Percentiles rank a stretch among this genome's conserved stretches.
These are phyloP conservation scores for Strobilomyces confusus DNA, from an alignment of 768 basidiomycete genomes.

Conservation along the genomic window DNA sequence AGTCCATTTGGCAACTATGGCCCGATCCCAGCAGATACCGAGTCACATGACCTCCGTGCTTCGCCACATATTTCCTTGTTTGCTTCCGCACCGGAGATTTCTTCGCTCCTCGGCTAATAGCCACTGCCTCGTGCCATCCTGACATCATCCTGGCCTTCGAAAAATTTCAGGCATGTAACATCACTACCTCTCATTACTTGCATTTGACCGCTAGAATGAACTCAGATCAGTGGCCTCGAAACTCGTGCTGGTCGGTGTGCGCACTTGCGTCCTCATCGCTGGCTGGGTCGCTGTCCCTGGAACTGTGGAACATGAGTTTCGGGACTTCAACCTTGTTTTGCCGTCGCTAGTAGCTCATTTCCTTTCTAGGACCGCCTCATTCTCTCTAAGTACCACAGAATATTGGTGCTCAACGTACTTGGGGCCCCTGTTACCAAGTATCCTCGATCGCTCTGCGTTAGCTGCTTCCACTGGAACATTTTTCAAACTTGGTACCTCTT, in stretches of 20 bases:
- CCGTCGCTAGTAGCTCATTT: constrained; percentile 9
- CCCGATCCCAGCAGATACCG: constrained; percentile 1
- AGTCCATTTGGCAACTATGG: constrained; percentile 15
- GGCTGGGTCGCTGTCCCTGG: constrained; percentile 8
- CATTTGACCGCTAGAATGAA: constrained; percentile 1
- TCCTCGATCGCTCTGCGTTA: constrained; percentile 4
- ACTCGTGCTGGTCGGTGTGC: neutral
- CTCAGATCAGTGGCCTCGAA: neutral
- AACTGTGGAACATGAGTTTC: constrained; percentile 6
- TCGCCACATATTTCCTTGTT: constrained; percentile 10
- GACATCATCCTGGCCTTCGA: constrained; percentile 1
- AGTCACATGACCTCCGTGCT: constrained; percentile 11
- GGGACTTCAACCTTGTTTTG: constrained; percentile 22
- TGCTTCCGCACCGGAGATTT: constrained; percentile 20
- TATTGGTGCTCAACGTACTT: neutral
- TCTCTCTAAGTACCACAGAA: constrained; percentile 2
- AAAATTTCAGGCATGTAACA: constrained; percentile 13
- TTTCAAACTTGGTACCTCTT: neutral
- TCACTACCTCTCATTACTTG: neutral
- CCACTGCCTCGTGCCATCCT: constrained; percentile 11
- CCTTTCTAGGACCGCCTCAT: constrained; percentile 16
- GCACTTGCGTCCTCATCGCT: neutral
- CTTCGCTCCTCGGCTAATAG: constrained; percentile 18
- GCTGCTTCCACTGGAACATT: neutral
- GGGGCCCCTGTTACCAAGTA: neutral